Evolutionary conservation across 192 early-diverging fungal genomes (phyloP), one percentile per base, ranked within the genome.

Genomic region (Mortierella claussenii): DNA sequence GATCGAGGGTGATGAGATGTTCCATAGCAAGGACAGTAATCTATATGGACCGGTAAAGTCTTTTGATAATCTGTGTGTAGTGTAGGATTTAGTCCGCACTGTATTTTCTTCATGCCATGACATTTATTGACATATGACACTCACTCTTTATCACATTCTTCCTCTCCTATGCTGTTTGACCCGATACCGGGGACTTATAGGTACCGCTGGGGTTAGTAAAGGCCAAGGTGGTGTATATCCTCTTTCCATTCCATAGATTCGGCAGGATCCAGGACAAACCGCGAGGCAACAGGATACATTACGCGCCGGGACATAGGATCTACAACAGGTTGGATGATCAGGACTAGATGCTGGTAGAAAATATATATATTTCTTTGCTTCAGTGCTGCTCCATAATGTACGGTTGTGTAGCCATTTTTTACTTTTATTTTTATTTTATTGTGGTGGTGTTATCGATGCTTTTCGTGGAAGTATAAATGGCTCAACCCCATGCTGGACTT

Each of bases 401-500:
- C n/a, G n/a, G n/a, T n/a, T n/a, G n/a, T n/a, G n/a, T n/a, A n/a
- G n/a, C n/a, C n/a, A n/a, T 40, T 40, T 40, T 40, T 40, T 45
- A 44, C 21, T 55, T 56, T 66, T 44, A 40, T 30, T 57, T 6
- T 43, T 26, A 30, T n/a, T 45, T 68, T 40, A 8, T 43, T 57
- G 17, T 37, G 27, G 43, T 4, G 24, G 0, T 1, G 40, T 7
- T 20, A 28, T 26, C 46, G 15, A 32, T 23, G 28, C 30, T 6
- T 53, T 8, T 53, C 30, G 18, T 53, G 28, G 18, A 15, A 7
- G 5, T n/a, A n/a, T n/a, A n/a, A 28, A 9, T 33, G 24, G 1
- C 52, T 75, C 30, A 97, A 42, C 95, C 95, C 94, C 94, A 97
- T 40, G 95, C 95, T 15, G 93, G 89, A 26, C 90, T 94, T 15